Percentiles rank a stretch among this genome's conserved stretches.
phyloP scores from a whole-genome alignment of 306 rosid genomes.

The Mucuna pruriens region DNA sequence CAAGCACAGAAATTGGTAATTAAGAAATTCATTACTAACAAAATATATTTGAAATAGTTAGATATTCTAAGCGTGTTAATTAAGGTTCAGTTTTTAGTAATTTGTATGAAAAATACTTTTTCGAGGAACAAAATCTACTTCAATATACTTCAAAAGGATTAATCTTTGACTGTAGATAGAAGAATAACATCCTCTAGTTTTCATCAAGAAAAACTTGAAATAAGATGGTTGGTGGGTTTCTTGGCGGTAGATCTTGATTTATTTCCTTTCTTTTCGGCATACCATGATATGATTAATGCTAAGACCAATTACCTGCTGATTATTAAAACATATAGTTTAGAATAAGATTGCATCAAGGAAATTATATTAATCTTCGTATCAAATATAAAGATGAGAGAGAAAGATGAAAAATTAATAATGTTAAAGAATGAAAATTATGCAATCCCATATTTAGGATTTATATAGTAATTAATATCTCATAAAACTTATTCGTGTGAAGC shows the following conservation, averaged over 20 bases:
- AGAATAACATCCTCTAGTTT: neutral
- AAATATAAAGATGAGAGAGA: neutral
- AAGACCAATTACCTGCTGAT: neutral
- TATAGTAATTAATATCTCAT: neutral
- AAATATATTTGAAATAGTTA: neutral
- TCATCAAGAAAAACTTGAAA: neutral
- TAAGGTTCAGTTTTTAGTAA: neutral
- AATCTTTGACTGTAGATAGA: neutral
- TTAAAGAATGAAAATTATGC: neutral
- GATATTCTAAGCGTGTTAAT: neutral
- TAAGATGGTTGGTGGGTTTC: constrained; percentile 38
- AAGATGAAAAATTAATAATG: neutral
- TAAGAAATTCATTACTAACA: neutral
- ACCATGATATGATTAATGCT: constrained; percentile 39
- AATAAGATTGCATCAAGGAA: constrained; percentile 24
- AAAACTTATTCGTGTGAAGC: too few species aligned
- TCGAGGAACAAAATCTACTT: neutral
- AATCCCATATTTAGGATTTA: neutral
- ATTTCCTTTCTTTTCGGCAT: constrained; percentile 15
- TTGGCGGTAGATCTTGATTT: constrained; percentile 30
- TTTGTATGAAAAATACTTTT: neutral
- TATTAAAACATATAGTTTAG: constrained; percentile 21
- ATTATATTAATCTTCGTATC: neutral
- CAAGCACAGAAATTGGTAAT: constrained; percentile 31
- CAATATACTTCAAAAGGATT: neutral